Conservation (phyloP, 73 alveolate genomes). For the Tetrahymena thermophila region DNA sequence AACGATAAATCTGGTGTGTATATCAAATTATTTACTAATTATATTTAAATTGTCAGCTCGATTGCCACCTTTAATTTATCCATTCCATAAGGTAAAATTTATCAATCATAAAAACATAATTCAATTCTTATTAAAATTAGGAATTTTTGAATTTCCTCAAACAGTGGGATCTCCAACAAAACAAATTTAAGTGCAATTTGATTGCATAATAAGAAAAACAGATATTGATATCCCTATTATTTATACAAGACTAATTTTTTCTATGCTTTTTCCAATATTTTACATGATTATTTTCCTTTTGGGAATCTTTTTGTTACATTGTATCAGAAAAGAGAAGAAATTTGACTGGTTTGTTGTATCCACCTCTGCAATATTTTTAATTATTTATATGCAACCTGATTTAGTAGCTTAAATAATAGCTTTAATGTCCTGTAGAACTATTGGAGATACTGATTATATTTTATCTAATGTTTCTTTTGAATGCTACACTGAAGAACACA, state of each 20-base stretch:
- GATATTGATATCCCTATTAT: slow-evolving; percentile 8
- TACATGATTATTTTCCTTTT: background rate
- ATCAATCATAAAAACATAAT: background rate
- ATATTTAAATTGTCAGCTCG: slow-evolving; percentile 6
- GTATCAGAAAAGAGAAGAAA: background rate
- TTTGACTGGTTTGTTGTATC: background rate
- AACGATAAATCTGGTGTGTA: background rate
- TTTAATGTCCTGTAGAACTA: slow-evolving; percentile 7
- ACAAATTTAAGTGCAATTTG: background rate
- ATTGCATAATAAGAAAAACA: background rate
- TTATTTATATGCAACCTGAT: background rate
- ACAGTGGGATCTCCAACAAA: background rate
- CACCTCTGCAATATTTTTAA: background rate
- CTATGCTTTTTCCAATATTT: background rate
- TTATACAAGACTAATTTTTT: background rate
- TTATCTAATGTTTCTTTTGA: background rate
- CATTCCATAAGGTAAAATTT: background rate
- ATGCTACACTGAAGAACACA: slow-evolving; percentile 14
- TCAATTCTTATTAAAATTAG: background rate
- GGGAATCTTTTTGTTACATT: background rate
- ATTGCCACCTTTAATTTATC: background rate
- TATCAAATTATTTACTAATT: slow-evolving; percentile 6
- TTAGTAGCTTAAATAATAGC: background rate
- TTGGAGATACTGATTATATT: background rate
- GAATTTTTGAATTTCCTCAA: slow-evolving; percentile 7